A percentile compares a stretch with the other conserved stretches of the same genome.
Conservation (phyloP, 2,329 filamentous ascomycete genomes). For the Trichoderma cornu-damae region DNA sequence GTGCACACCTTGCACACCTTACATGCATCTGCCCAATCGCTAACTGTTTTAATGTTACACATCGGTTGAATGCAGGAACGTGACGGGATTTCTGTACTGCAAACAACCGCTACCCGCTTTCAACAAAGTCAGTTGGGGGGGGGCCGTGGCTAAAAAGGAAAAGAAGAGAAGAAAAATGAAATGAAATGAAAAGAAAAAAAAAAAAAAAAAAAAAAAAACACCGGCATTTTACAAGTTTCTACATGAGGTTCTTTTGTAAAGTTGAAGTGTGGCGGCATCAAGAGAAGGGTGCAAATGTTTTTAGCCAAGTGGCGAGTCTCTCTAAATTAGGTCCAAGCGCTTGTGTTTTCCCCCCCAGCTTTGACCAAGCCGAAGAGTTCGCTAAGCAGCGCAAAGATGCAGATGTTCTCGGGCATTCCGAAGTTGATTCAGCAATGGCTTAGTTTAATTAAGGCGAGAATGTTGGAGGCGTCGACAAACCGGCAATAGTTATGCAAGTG, state of each 20-base stretch:
- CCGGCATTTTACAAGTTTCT: neutral
- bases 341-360: neutral
- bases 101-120: neutral
- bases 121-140: constrained; percentile 5
- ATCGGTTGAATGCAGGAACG: neutral
- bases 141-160: neutral
- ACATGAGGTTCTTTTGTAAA: too few relatives aligned
- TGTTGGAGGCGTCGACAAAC: neutral
- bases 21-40: too few relatives aligned
- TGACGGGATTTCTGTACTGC: constrained; percentile 3
- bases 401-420: neutral
- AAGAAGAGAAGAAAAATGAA: neutral
- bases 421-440: neutral
- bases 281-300: neutral
- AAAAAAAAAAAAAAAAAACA: neutral
- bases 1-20: neutral
- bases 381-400: neutral
- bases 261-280: neutral
- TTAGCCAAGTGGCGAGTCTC: neutral
- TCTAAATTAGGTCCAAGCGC: neutral
- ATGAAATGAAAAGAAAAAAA: neutral
- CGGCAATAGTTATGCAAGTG: neutral
- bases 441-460: neutral
- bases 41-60: neutral
- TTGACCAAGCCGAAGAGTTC: neutral